phyloP scores from a whole-genome alignment of 2,329 filamentous ascomycete species.

The Lecanicillium sp. region DNA sequence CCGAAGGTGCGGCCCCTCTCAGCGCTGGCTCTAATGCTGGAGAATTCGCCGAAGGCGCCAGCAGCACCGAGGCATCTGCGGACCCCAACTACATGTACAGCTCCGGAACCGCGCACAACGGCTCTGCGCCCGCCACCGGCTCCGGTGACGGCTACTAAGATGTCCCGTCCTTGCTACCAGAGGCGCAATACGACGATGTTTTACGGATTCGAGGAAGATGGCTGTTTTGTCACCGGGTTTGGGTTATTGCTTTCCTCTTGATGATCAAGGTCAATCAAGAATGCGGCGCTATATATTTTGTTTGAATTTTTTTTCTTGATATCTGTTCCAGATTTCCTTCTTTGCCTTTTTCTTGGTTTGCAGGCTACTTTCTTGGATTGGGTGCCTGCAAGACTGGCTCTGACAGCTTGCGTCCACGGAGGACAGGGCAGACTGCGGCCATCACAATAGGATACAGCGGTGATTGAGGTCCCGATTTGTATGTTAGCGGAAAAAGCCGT shows the following conservation, averaged over 20 bases:
- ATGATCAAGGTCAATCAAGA: not conserved
- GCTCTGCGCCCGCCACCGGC: slow-evolving; percentile 33
- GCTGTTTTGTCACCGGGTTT: not conserved
- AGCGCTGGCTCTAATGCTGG: slow-evolving; percentile 23
- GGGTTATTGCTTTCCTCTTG: too few relatives aligned
- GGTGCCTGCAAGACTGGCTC: not conserved
- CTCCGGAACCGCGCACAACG: slow-evolving; percentile 53
- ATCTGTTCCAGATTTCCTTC: not conserved
- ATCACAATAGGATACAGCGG: not conserved
- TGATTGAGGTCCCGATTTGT: not conserved
- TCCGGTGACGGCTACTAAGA: slow-evolving; percentile 45
- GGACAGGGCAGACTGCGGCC: not conserved
- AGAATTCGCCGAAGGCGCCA: slow-evolving; percentile 38
- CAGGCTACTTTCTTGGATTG: slow-evolving; percentile 5
- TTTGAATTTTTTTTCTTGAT: not conserved
- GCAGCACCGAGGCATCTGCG: slow-evolving; percentile 17
- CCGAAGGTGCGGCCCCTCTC: slow-evolving; percentile 21
- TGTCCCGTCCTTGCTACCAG: slow-evolving; percentile 2
- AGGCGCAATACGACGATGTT: not conserved
- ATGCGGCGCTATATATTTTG: slow-evolving; percentile 7
- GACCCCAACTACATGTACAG: slow-evolving; percentile 47
- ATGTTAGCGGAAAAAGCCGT: not conserved
- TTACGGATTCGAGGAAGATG: slow-evolving; percentile 1
- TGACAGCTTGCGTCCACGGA: not conserved
- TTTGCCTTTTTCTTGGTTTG: not conserved